Percentiles rank a stretch among this genome's conserved stretches.
These are phyloP conservation scores for Neonectria punicea DNA, from an alignment of 2,329 filamentous ascomycete genomes.

Conservation along the genomic window DNA sequence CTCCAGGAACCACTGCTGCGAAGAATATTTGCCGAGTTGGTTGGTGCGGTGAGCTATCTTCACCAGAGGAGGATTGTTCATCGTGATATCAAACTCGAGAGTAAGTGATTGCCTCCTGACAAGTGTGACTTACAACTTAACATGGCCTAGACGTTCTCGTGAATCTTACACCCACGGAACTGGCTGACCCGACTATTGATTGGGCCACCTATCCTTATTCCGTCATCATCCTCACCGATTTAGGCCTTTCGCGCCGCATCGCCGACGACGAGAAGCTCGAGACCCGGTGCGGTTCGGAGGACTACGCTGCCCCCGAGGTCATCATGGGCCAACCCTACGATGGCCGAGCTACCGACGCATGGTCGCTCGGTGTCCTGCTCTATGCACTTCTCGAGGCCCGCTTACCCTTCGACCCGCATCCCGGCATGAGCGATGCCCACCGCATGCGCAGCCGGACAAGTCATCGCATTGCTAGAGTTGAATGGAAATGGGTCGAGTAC, in stretches of 20 bases:
- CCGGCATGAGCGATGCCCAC: slow-evolving; percentile 79
- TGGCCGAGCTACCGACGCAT: slow-evolving; percentile 89
- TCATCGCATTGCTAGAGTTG: slow-evolving; percentile 93
- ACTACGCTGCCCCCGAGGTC: slow-evolving; percentile 96
- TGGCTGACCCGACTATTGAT: slow-evolving; percentile 70
- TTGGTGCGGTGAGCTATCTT: slow-evolving; percentile 86
- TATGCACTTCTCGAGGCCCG: slow-evolving; percentile 95
- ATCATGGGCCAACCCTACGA: slow-evolving; percentile 96
- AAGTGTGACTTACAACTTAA: slow-evolving; percentile 9
- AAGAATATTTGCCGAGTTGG: slow-evolving; percentile 89
- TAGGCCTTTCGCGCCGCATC: slow-evolving; percentile 88
- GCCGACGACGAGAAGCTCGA: slow-evolving; percentile 88
- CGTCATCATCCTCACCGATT: slow-evolving; percentile 88
- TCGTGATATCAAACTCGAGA: slow-evolving; percentile 96
- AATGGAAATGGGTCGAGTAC: slow-evolving; percentile 94
- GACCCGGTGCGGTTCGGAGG: slow-evolving; percentile 93
- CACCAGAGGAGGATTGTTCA: slow-evolving; percentile 91
- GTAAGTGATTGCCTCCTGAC: slow-evolving; percentile 62
- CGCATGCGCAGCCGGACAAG: slow-evolving; percentile 84
- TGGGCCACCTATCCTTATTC: slow-evolving; percentile 83
- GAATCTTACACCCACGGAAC: slow-evolving; percentile 77
- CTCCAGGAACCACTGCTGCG: slow-evolving; percentile 77
- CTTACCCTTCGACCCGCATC: slow-evolving; percentile 90
- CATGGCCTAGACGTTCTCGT: slow-evolving; percentile 80
- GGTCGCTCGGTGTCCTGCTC: slow-evolving; percentile 92